Conservation (phyloP, 805 yeast species). For the Kodamaea kaohsiungensis region DNA sequence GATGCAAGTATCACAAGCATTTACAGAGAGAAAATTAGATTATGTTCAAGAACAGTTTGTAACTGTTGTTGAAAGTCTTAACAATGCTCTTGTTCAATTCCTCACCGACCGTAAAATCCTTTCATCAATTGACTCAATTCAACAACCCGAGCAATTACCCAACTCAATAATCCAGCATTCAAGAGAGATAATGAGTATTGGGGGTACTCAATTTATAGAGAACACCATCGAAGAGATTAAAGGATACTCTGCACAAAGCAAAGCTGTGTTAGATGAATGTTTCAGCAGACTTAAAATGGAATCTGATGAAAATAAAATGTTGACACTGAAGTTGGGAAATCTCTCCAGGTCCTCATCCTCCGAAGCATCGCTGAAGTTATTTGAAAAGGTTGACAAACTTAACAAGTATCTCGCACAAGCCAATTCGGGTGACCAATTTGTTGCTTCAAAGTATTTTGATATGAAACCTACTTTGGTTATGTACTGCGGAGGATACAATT, state of each 20-base stretch:
- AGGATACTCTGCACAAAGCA: constrained; percentile 41
- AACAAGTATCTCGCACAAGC: constrained; percentile 58
- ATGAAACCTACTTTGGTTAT: constrained; percentile 48
- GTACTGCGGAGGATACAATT: constrained; percentile 41
- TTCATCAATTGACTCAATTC: constrained; percentile 60
- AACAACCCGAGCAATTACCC: constrained; percentile 60
- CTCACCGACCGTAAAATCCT: constrained; percentile 56
- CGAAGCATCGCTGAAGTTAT: constrained; percentile 42
- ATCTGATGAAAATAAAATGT: constrained; percentile 51
- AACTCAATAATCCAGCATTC: constrained; percentile 55
- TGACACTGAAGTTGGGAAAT: constrained; percentile 54
- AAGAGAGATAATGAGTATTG: constrained; percentile 50
- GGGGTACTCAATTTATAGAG: constrained; percentile 51
- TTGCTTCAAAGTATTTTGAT: constrained; percentile 47
- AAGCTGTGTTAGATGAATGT: constrained; percentile 46
- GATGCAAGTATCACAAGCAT: constrained; percentile 66
- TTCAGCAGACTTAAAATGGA: constrained; percentile 50
- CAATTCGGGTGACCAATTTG: constrained; percentile 56
- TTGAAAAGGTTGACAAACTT: constrained; percentile 44
- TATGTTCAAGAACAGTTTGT: constrained; percentile 47
- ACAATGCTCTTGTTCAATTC: constrained; percentile 43
- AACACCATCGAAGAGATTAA: constrained; percentile 48
- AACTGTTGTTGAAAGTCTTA: constrained; percentile 51
- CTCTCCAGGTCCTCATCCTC: constrained; percentile 45
- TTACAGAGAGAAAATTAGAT: constrained; percentile 60